Percentiles rank a stretch among this genome's conserved stretches.
Evolutionary conservation across 148 eudicot species (phyloP).

Genomic region (Rhododendron griersonianum): DNA sequence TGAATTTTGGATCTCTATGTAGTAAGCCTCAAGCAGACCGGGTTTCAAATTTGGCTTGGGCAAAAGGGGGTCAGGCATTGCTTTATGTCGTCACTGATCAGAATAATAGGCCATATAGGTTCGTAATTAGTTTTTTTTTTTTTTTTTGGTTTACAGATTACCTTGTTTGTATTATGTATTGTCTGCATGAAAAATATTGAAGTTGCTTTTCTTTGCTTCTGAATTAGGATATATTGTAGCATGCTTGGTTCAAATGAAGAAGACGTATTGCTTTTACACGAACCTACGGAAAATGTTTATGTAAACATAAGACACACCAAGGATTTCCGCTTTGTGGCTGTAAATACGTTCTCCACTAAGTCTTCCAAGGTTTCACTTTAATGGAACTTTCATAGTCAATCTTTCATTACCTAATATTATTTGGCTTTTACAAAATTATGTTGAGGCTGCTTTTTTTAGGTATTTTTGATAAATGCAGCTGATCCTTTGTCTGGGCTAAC

Average conservation of each 20-base stretch:
- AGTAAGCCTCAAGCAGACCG: conserved; percentile 87
- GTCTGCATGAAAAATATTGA: neutral
- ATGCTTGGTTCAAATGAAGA: conserved; percentile 62
- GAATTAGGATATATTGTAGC: conserved; percentile 65
- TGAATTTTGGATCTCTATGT: conserved; percentile 63
- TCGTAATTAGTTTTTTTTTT: conserved; percentile 14
- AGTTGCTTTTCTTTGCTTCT: conserved; percentile 10
- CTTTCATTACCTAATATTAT: neutral
- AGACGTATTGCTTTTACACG: conserved; percentile 70
- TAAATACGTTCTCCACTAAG: conserved; percentile 54
- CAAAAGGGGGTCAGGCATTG: conserved; percentile 64
- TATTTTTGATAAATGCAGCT: conserved; percentile 72
- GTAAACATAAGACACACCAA: conserved; percentile 74
- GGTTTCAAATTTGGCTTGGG: conserved; percentile 87
- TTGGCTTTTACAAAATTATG: conserved; percentile 6
- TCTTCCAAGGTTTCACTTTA: conserved; percentile 61
- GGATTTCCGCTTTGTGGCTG: conserved; percentile 64
- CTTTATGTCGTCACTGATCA: conserved; percentile 88
- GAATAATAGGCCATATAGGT: conserved; percentile 78
- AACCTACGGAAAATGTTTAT: conserved; percentile 64
- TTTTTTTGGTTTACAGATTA: neutral
- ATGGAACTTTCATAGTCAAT: neutral
- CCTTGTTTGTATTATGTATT: neutral
- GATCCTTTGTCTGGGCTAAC: conserved; percentile 74
- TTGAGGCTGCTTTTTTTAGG: conserved; percentile 39